Base-by-base conservation (phyloP, 2,329 filamentous ascomycete species). In the Thielaviopsis punctulata region DNA sequence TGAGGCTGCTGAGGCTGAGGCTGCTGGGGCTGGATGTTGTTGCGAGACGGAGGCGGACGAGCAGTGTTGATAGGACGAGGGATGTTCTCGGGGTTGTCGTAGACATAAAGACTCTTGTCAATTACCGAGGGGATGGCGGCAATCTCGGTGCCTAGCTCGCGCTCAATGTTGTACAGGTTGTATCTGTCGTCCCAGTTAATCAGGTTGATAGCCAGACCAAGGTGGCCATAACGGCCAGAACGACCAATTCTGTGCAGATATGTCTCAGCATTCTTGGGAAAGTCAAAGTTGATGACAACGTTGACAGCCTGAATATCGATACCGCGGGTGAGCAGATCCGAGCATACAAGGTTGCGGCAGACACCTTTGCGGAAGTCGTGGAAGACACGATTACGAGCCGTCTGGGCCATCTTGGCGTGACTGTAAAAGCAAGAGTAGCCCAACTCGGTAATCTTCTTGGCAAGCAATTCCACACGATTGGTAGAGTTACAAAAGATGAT, bases 401-500 rank as follows among this genome's bases (percentile, higher is more conserved):
- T 84, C 68, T 98, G 92, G 46, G 92, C 80, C 92, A 98, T 98
- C 64, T 89, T 88, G 50, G 92, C 92, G 67, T 98, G 92, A 60
- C 90, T 96, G 72, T 98, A 98, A 72, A 96, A 98, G 72, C 92
- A 98, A 1, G 92, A 98, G 69, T 98, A 98, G 58, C 92, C 92
- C 58, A 98, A 79, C 67, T 98, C 93, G 47, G 93, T 98, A 63
- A 98, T 98, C 69, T 98, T 98, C 76, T 98, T 98, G 49, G 92
- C 92, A 23, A 98, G 78, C 51, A 98, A 76, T 69, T 98, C 92
- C 56, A 98, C 92, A 58, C 92, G 86, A 67, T 96, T 96, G 51
- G 92, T 98, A 41, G 92, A 98, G 69, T 98, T 98, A 72, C 92
- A 98, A 73, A 98, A 98, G 65, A 98, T 98, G 71, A 98, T 98